Evolutionary conservation across 176 grass and related monocot genomes (phyloP).

Genomic region (Oryza longistaminata): DNA sequence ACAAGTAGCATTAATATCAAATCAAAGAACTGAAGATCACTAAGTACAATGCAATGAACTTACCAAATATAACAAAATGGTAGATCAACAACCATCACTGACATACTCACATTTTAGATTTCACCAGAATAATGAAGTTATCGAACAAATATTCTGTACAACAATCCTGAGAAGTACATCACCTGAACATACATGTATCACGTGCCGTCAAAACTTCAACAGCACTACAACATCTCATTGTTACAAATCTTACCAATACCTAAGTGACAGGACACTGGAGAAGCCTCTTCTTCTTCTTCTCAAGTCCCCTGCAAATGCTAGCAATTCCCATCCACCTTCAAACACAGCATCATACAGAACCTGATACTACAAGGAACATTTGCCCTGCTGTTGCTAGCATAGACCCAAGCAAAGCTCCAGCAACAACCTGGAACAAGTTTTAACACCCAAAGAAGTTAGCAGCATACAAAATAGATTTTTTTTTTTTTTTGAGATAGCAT

Average conservation of each 20-base stretch:
- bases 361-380: slow-evolving; percentile 32
- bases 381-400: slow-evolving; percentile 55
- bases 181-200: slow-evolving; percentile 37
- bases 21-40: background rate
- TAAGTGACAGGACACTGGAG: slow-evolving; percentile 50
- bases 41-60: background rate
- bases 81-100: background rate
- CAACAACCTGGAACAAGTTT: slow-evolving; percentile 62
- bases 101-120: slow-evolving; percentile 24
- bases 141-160: slow-evolving; percentile 62
- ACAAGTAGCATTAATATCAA: background rate
- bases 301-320: slow-evolving; percentile 38
- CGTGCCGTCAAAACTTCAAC: slow-evolving; percentile 43
- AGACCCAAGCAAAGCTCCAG: slow-evolving; percentile 63
- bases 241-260: slow-evolving; percentile 39
- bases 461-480: background rate
- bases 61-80: background rate
- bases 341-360: slow-evolving; percentile 19
- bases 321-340: slow-evolving; percentile 39
- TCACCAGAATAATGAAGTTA: slow-evolving; percentile 34
- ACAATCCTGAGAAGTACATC: slow-evolving; percentile 40
- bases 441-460: slow-evolving; percentile 25
- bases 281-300: slow-evolving; percentile 51
- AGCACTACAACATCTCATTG: slow-evolving; percentile 23
- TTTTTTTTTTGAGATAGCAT: background rate